phyloP scores from a whole-genome alignment of 2,329 filamentous ascomycete species.

The Colletotrichum musae region DNA sequence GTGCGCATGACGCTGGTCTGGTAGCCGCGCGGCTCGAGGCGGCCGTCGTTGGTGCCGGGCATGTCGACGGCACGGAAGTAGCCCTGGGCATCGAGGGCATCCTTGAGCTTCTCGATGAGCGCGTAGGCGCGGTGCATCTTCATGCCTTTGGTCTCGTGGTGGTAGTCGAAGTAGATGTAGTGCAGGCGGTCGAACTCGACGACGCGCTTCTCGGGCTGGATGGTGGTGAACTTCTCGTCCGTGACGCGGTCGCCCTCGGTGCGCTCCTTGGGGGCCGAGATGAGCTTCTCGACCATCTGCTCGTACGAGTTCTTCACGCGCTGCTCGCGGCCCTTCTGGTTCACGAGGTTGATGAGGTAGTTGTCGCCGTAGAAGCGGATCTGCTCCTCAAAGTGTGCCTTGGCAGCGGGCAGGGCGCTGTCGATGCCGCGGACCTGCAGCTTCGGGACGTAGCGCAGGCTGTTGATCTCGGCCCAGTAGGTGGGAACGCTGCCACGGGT shows the following conservation, averaged over 20 bases:
- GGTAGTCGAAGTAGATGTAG: conserved; percentile 99
- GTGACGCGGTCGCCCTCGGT: conserved; percentile 76
- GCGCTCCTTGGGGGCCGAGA: conserved; percentile 77
- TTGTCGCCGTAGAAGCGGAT: conserved; percentile 95
- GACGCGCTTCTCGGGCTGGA: conserved; percentile 74
- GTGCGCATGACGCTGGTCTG: conserved; percentile 95
- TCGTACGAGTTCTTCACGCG: conserved; percentile 95
- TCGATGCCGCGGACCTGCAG: conserved; percentile 90
- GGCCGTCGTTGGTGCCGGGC: conserved; percentile 78
- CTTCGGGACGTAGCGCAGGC: conserved; percentile 90
- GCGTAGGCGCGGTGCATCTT: conserved; percentile 93
- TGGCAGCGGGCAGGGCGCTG: conserved; percentile 82
- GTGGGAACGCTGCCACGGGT: conserved; percentile 96
- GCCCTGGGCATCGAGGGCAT: conserved; percentile 82
- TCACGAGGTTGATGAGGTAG: conserved; percentile 96
- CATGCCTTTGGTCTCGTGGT: conserved; percentile 96
- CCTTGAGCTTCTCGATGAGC: conserved; percentile 84
- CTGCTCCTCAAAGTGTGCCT: conserved; percentile 93
- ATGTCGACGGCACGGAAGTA: conserved; percentile 96
- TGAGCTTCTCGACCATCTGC: conserved; percentile 83
- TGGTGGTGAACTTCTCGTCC: conserved; percentile 84
- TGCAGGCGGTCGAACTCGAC: conserved; percentile 86
- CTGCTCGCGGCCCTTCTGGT: conserved; percentile 93
- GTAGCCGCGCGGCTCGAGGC: conserved; percentile 82
- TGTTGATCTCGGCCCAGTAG: conserved; percentile 97